These are phyloP conservation scores for Jatropha multifida DNA, from an alignment of 441 rosid genomes.

Conservation along the genomic window DNA sequence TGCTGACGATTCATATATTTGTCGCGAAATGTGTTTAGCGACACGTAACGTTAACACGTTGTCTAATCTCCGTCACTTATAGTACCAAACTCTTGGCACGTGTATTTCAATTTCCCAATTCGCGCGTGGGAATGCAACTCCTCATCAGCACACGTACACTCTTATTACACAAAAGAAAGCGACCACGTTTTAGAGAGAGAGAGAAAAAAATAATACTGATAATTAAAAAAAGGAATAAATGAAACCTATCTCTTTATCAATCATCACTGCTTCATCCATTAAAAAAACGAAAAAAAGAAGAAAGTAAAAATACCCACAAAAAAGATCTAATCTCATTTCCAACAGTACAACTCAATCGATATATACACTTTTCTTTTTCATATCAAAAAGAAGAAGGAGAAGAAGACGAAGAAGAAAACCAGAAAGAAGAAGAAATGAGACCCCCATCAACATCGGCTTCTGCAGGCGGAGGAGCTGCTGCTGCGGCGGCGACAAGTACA, in stretches of 20 bases:
- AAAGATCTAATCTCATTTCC: not conserved
- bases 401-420: not conserved
- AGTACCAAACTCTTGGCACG: not conserved
- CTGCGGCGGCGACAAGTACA: not conserved
- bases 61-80: not conserved
- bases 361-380: not conserved
- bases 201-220: not conserved
- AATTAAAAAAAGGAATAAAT: not conserved
- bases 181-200: not conserved
- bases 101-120: not conserved
- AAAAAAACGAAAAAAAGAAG: not conserved
- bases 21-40: too few relatives aligned
- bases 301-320: not conserved
- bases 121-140: not conserved
- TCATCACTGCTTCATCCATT: not conserved
- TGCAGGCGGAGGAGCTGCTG: not conserved
- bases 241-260: not conserved
- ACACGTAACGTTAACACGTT: not conserved
- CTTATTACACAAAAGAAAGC: not conserved
- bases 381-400: not conserved
- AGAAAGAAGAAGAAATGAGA: constrained; percentile 27
- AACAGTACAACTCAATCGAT: not conserved
- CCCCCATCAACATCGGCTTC: constrained; percentile 27
- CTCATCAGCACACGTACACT: not conserved
- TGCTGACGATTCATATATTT: not conserved